phyloP scores from a whole-genome alignment of 352 stramenopile genomes.

The Nothophytophthora sp. region DNA sequence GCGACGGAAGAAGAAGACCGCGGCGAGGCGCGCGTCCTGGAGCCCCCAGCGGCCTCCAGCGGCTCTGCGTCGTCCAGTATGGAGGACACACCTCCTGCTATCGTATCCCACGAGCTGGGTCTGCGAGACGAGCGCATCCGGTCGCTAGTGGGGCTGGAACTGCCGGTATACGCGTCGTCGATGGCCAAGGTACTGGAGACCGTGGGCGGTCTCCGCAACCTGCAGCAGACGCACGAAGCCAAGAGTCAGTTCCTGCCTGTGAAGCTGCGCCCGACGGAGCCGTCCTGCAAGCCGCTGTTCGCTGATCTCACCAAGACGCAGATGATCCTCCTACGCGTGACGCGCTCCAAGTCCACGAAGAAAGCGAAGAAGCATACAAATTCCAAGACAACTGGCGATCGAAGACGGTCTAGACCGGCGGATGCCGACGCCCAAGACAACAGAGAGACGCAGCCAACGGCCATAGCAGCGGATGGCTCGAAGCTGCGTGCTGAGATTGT shows the following conservation, averaged over 20 bases:
- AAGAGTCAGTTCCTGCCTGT: conserved; percentile 82
- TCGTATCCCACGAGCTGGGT: conserved; percentile 23
- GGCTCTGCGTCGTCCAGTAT: background rate
- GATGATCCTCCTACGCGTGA: conserved; percentile 65
- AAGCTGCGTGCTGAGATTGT: conserved; percentile 48
- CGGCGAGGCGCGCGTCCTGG: background rate
- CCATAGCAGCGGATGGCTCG: conserved; percentile 9
- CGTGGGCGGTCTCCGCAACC: conserved; percentile 49
- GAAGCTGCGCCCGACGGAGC: conserved; percentile 71
- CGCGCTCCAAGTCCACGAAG: conserved; percentile 30
- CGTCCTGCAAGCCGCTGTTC: conserved; percentile 84
- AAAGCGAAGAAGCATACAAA: conserved; percentile 20
- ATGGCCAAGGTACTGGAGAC: conserved; percentile 53
- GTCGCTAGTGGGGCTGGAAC: conserved; percentile 61
- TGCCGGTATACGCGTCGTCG: conserved; percentile 62
- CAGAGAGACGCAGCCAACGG: background rate
- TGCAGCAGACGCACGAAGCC: conserved; percentile 69
- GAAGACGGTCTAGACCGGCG: too few species aligned
- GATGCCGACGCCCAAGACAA: conserved; percentile 11
- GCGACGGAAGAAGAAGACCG: conserved; percentile 3
- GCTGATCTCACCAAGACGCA: conserved; percentile 83
- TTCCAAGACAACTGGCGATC: too few species aligned
- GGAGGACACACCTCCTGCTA: conserved; percentile 1
- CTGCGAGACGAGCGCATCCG: conserved; percentile 37
- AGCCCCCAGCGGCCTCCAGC: conserved; percentile 3